Conservation (phyloP, 2,329 filamentous ascomycete genomes). For the Cordyceps javanica region DNA sequence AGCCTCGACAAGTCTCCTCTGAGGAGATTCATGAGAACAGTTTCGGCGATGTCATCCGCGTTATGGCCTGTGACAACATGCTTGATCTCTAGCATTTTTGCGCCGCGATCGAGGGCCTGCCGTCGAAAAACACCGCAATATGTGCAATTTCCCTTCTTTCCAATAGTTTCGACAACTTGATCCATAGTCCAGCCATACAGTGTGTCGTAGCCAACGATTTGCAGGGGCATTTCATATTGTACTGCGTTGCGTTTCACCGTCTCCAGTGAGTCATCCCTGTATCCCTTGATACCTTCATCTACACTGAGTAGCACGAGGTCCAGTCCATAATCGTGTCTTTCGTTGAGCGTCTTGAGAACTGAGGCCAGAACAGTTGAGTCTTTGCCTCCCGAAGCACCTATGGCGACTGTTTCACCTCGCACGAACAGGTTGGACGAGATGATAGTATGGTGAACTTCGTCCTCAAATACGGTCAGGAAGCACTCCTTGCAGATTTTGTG, state of each 20-base stretch:
- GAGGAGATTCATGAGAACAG: conserved; percentile 93
- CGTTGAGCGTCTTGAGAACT: conserved; percentile 89
- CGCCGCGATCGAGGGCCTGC: conserved; percentile 88
- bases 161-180: conserved; percentile 90
- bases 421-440: conserved; percentile 72
- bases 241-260: conserved; percentile 90
- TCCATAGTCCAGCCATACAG: conserved; percentile 99
- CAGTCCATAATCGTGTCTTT: conserved; percentile 78
- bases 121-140: conserved; percentile 96
- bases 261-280: conserved; percentile 90
- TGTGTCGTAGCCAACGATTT: conserved; percentile 88
- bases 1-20: conserved; percentile 84
- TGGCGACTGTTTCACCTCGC: conserved; percentile 80
- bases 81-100: conserved; percentile 76
- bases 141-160: conserved; percentile 98
- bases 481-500: conserved; percentile 87
- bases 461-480: conserved; percentile 83
- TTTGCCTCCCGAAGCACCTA: conserved; percentile 94
- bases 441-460: conserved; percentile 92
- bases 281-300: conserved; percentile 95
- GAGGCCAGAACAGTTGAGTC: conserved; percentile 95
- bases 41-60: conserved; percentile 94
- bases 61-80: conserved; percentile 98
- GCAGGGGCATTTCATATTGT: conserved; percentile 86
- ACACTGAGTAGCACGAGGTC: conserved; percentile 84